phyloP scores from a whole-genome alignment of 2,329 filamentous ascomycete species.

The Bipolaris cookei region DNA sequence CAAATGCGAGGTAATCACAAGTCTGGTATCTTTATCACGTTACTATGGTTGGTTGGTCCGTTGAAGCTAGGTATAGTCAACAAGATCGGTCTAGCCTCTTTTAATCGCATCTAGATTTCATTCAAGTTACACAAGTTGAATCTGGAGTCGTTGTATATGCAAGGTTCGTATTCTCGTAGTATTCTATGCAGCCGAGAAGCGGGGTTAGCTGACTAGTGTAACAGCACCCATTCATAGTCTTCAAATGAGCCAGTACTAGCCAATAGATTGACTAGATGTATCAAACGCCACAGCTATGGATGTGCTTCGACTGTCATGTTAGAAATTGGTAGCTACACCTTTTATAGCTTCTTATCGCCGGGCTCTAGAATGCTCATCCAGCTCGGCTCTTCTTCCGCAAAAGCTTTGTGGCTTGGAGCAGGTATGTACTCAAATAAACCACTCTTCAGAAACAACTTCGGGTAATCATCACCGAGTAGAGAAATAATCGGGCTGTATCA shows the following conservation, averaged over 20 bases:
- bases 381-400: constrained; percentile 27
- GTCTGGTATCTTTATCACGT: not conserved
- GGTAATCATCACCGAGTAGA: constrained; percentile 18
- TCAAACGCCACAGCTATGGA: not conserved
- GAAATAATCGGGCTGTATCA: constrained; percentile 30
- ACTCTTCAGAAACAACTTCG: constrained; percentile 31
- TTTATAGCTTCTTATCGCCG: not conserved
- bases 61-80: no score
- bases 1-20: no score
- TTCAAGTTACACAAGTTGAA: not conserved
- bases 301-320: no score
- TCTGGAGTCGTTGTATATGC: not conserved
- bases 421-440: constrained; percentile 37
- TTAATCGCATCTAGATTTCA: not conserved
- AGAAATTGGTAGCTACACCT: not conserved
- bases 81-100: no score
- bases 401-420: constrained; percentile 21
- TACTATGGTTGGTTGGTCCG: no score
- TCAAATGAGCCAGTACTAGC: not conserved
- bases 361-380: constrained; percentile 29
- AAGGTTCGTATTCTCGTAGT: not conserved
- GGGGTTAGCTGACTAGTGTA: not conserved
- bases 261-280: not conserved
- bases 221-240: not conserved
- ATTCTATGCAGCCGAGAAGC: not conserved